Evolutionary conservation across 108 stramenopile genomes (phyloP), one percentile per base, ranked within the genome.

Genomic region (Nitzschia putrida): DNA sequence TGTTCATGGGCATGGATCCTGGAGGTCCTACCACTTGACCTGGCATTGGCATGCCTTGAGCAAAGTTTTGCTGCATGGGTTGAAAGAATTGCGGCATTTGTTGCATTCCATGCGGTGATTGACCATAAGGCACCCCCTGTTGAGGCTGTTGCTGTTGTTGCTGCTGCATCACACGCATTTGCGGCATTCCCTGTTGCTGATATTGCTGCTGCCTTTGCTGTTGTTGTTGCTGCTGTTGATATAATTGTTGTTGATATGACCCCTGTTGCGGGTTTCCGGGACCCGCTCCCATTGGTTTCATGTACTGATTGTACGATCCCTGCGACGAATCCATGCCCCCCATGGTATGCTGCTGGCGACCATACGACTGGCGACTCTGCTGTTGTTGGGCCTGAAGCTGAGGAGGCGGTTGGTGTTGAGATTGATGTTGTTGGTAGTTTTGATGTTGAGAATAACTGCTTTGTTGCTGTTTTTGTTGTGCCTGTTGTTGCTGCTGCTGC

Each of bases 151-250:
- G 77, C 7, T 71, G 70, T 38, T 71, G 77, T 42, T 71, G 76
- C 24, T 69, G 76, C 42, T 72, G 79, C 72, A 73, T 73, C 78
- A 73, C 69, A 3, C 68, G 73, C 24, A 73, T 41, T 34, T 76
- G 74, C 6, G 55, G 38, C 67, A 69, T 69, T 45, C 75, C 73
- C 42, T 63, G 61, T 8, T 54, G 66, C 58, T 67, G 66, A 45
- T 65, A 57, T 39, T 77, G 76, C 23, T 77, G 57, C 40, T 77
- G 57, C 34, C 59, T 55, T 34, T 40, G 65, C 16, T 52, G 29
- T 53, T 58, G 73, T 52, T 66, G 64, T 39, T 73, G 63, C 49
- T 70, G 68, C 50, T 65, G 59, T 39, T 38, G 55, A 13, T 12
- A 22, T 8, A 49, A 42, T 13, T 39, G 34, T 25, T 55, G 57